A percentile compares a stretch with the other conserved stretches of the same genome.
These are phyloP conservation scores for Aspergillus fischeri DNA, from an alignment of 2,329 filamentous ascomycete species.

Conservation along the genomic window DNA sequence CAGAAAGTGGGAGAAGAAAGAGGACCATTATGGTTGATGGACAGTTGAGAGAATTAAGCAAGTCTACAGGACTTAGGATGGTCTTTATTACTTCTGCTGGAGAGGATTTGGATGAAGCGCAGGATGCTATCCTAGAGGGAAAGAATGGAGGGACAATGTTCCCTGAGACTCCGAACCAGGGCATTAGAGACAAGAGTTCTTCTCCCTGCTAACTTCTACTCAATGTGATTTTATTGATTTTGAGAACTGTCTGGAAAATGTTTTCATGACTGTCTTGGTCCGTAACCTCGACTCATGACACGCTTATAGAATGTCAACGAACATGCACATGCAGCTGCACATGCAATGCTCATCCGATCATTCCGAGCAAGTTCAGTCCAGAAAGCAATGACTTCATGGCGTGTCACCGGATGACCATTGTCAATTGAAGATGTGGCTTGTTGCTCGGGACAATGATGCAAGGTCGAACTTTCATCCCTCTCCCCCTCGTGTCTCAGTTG, in stretches of 20 bases:
- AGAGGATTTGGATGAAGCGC: conserved; percentile 4
- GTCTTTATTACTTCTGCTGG: not conserved
- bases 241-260: not conserved
- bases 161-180: not conserved
- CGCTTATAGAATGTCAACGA: not conserved
- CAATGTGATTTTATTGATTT: not conserved
- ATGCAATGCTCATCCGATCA: not conserved
- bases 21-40: not conserved
- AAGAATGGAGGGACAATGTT: conserved; percentile 1
- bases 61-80: not conserved
- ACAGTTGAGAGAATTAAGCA: not conserved
- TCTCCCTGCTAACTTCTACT: not conserved
- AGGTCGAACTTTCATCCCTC: not conserved
- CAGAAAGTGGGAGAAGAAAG: not conserved
- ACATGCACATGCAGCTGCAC: not conserved
- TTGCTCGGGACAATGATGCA: not conserved
- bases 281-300: not conserved
- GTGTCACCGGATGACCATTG: not conserved
- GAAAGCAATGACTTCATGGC: not conserved
- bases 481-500: not conserved
- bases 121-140: conserved; percentile 1
- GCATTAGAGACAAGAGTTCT: not conserved
- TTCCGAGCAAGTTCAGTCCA: not conserved
- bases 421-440: not conserved
- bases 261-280: not conserved